Conservation (phyloP, 139 green algal genomes). For the Chlorella sp. region DNA sequence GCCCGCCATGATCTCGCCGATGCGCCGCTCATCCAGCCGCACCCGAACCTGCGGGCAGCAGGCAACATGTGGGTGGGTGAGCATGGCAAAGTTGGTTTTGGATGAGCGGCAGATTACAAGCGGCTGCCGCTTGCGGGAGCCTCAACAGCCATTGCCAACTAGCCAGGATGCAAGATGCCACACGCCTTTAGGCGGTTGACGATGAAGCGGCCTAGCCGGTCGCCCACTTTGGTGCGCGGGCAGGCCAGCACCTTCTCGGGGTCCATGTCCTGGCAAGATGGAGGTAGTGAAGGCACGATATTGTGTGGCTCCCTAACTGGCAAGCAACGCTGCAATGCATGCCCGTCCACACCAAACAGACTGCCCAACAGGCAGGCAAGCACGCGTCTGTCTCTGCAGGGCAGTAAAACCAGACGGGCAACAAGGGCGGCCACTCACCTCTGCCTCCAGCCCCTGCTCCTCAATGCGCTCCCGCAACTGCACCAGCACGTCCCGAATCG, state of each 20-base stretch:
- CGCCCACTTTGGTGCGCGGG: slow-evolving; percentile 47
- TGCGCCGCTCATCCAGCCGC: slow-evolving; percentile 68
- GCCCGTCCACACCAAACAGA: too few relatives aligned
- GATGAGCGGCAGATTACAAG: too few relatives aligned
- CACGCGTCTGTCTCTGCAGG: too few relatives aligned
- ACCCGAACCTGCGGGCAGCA: slow-evolving; percentile 46
- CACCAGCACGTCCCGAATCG: slow-evolving; percentile 40
- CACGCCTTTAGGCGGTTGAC: slow-evolving; percentile 59
- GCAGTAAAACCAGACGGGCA: too few relatives aligned
- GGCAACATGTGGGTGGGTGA: not conserved
- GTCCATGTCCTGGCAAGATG: slow-evolving; percentile 31
- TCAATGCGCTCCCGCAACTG: slow-evolving; percentile 38
- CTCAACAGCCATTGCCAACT: too few relatives aligned
- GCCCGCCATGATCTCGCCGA: slow-evolving; percentile 67
- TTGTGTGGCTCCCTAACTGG: too few relatives aligned
- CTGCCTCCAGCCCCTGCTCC: slow-evolving; percentile 29
- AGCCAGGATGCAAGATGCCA: too few relatives aligned
- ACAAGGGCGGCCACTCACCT: not conserved
- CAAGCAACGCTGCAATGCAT: too few relatives aligned
- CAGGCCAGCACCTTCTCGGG: slow-evolving; percentile 38
- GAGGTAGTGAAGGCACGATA: too few relatives aligned
- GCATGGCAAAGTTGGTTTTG: too few relatives aligned
- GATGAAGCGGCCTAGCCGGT: slow-evolving; percentile 53
- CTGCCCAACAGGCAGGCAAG: too few relatives aligned
- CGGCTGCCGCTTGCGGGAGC: too few relatives aligned